Percentiles rank a stretch among this genome's conserved stretches.
These are phyloP conservation scores for Magnaporthales sp. DNA, from an alignment of 2,329 filamentous ascomycete species.

Conservation along the genomic window DNA sequence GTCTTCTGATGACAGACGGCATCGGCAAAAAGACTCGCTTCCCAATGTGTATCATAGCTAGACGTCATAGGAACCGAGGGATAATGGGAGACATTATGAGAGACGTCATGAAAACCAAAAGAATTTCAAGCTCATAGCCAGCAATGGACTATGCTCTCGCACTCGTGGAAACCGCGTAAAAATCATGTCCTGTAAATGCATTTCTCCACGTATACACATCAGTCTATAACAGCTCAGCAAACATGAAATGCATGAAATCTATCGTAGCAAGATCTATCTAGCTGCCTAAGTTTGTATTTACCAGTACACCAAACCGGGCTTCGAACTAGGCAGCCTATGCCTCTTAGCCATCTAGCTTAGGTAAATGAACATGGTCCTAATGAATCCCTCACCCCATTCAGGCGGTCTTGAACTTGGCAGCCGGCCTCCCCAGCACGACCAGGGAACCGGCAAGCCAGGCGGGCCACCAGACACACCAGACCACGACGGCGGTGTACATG, in stretches of 20 bases:
- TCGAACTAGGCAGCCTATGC: not conserved
- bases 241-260: not conserved
- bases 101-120: not conserved
- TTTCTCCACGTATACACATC: too few relatives aligned
- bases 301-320: not conserved
- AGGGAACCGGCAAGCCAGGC: slow-evolving; percentile 67
- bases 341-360: not conserved
- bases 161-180: too few relatives aligned
- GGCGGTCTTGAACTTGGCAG: not conserved
- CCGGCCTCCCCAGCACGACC: slow-evolving; percentile 36
- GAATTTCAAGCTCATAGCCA: not conserved
- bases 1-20: not conserved
- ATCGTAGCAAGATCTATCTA: not conserved
- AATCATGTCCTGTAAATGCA: too few relatives aligned
- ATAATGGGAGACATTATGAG: not conserved
- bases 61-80: not conserved
- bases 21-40: not conserved
- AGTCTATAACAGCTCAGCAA: not conserved
- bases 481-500: slow-evolving; percentile 77
- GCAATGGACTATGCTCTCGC: too few relatives aligned
- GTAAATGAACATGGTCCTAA: not conserved
- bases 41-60: slow-evolving; percentile 2
- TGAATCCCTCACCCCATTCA: not conserved
- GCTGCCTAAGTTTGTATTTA: not conserved
- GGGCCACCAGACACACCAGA: slow-evolving; percentile 97